Percentiles rank a stretch among this genome's conserved stretches.
phyloP scores from a whole-genome alignment of 257 asterid genomes.

The Solanum ossicruentum region DNA sequence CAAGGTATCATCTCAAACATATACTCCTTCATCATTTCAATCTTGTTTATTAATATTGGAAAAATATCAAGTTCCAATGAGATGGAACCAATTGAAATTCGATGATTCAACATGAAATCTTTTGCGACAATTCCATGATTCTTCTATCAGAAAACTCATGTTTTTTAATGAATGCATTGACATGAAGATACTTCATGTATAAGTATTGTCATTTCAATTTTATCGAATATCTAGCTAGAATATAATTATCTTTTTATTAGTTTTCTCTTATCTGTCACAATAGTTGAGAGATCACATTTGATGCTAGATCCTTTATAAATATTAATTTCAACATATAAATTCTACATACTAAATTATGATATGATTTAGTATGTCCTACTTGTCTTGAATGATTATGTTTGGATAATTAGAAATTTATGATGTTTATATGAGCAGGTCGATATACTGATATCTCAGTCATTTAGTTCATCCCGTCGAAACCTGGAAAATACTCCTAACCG shows the following conservation, averaged over 20 bases:
- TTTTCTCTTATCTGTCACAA: too few relatives aligned
- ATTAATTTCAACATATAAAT: neutral
- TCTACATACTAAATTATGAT: too few relatives aligned
- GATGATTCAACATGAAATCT: too few relatives aligned
- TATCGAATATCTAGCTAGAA: too few relatives aligned
- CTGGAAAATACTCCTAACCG: slow-evolving; percentile 18
- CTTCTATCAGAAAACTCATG: neutral
- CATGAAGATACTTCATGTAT: neutral
- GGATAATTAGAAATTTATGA: neutral
- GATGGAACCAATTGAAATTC: neutral
- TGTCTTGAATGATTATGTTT: too few relatives aligned
- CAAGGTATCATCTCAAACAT: slow-evolving; percentile 33
- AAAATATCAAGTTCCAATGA: neutral
- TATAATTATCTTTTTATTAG: too few relatives aligned
- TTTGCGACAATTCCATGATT: neutral
- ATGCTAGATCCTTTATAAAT: neutral
- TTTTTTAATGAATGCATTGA: neutral
- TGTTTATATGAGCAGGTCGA: slow-evolving; percentile 36
- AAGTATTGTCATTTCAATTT: too few relatives aligned
- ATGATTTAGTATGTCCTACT: too few relatives aligned
- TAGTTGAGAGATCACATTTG: too few relatives aligned
- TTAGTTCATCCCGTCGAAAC: slow-evolving; percentile 27
- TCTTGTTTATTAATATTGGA: neutral
- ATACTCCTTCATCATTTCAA: too few relatives aligned
- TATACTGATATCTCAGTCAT: slow-evolving; percentile 44